Evolutionary conservation across 2,329 filamentous ascomycete genomes (phyloP).

Genomic region (Colletotrichum destructivum): DNA sequence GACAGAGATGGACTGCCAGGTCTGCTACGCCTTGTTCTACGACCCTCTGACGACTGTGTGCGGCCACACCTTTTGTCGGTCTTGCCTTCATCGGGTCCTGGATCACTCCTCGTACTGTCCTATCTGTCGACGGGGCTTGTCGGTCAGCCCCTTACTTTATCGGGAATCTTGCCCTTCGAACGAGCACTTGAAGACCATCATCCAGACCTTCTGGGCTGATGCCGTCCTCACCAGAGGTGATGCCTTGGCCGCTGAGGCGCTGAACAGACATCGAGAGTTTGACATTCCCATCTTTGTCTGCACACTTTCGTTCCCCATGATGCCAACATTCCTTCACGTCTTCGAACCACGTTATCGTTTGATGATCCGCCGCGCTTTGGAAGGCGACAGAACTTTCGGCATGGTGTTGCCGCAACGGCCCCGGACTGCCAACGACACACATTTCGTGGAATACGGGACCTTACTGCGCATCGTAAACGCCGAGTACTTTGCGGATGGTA

Average conservation of each 20-base stretch:
- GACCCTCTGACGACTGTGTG: conserved; percentile 89
- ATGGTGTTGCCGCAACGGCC: conserved; percentile 82
- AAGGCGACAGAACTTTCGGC: conserved; percentile 83
- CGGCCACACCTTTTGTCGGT: conserved; percentile 90
- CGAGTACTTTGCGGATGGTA: conserved; percentile 83
- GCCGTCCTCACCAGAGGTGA: conserved; percentile 72
- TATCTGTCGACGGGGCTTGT: conserved; percentile 79
- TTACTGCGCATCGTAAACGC: conserved; percentile 82
- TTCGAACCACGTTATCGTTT: conserved; percentile 92
- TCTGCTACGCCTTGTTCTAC: conserved; percentile 86
- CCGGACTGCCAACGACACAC: conserved; percentile 49
- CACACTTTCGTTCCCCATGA: conserved; percentile 84
- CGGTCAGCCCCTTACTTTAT: conserved; percentile 62
- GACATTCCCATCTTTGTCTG: conserved; percentile 85
- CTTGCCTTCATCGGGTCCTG: conserved; percentile 82
- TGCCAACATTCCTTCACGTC: conserved; percentile 91
- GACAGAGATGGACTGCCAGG: conserved; percentile 86
- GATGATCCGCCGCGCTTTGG: conserved; percentile 87
- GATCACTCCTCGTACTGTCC: conserved; percentile 86
- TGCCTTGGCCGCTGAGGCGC: conserved; percentile 70
- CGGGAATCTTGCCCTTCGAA: conserved; percentile 69
- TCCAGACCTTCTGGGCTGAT: conserved; percentile 79
- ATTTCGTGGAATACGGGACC: conserved; percentile 83
- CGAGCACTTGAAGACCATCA: conserved; percentile 72
- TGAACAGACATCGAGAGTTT: conserved; percentile 68